Base-by-base conservation (phyloP, 495 filamentous ascomycete species). In the Astrothelium subdiscretum region DNA sequence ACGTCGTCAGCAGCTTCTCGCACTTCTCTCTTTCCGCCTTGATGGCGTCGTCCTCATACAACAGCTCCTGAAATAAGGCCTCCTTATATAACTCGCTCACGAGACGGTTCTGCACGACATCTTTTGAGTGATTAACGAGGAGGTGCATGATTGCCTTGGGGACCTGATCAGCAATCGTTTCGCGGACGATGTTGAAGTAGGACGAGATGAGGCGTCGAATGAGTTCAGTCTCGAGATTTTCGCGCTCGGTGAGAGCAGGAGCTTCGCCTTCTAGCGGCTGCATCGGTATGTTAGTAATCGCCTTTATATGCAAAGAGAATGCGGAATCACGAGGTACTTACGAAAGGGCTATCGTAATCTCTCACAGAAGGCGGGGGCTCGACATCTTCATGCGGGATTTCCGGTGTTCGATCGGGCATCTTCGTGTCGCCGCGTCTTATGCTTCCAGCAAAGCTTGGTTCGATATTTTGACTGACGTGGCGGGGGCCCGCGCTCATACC, bases 141-240 rank as follows among this genome's bases (percentile, higher is more conserved):
- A 98, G 85, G 70, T 98, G 94, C 94, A 98, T 98, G 68, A 98
- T 87, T 1, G 94, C 94, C 77, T 98, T 98, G 57, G 94, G 94
- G 22, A 98, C 95, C 74, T 97, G 92, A 70, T 98, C 94, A 27
- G 92, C 92, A 67, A 97, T 96, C 40, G 89, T 90, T 71, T 98
- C 94, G 59, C 94, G 88, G 12, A 98, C 94, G 66, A 98, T 98
- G 69, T 95, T 92, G 80, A 98, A 98, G 74, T 98, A 98, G 1
- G 91, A 96, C 59, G 88, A 92, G 68, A 98, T 98, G 35, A 98
- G 80, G 32, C 92, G 88, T 32, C 92, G 90, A 70, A 98, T 98
- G 27, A 98, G 83, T 74, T 98, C 94, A 8, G 94, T 96, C 74
- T 98, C 94, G 78, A 98, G 87, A 31, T 92, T 85, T 77, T 98